A percentile compares a stretch with the other conserved stretches of the same genome.
These are phyloP conservation scores for Aphanomyces invadans DNA, from an alignment of 352 stramenopile genomes.

Conservation along the genomic window DNA sequence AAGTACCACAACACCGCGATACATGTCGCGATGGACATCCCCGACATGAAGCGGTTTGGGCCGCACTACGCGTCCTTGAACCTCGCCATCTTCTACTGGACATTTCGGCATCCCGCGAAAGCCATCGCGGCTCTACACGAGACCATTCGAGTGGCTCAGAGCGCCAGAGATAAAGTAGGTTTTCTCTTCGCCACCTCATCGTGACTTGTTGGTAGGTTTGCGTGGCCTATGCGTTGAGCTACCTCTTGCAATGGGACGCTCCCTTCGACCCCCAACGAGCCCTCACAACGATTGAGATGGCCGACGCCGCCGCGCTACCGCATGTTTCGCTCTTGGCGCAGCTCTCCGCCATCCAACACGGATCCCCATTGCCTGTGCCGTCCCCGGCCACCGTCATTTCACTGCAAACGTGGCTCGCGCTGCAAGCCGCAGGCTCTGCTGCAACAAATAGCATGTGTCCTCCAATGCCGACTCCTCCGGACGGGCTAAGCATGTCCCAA, in stretches of 20 bases:
- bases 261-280: not conserved
- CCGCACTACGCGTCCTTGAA: slow-evolving; percentile 22
- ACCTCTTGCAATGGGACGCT: slow-evolving; percentile 6
- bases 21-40: not conserved
- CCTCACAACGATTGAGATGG: not conserved
- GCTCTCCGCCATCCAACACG: not conserved
- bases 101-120: not conserved
- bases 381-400: not conserved
- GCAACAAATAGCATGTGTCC: too few species aligned
- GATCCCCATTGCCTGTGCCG: not conserved
- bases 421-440: not conserved
- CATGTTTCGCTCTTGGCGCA: not conserved
- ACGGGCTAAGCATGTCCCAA: too few species aligned
- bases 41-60: slow-evolving; percentile 9
- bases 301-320: not conserved
- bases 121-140: slow-evolving; percentile 14
- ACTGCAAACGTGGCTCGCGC: not conserved
- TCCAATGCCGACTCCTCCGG: too few species aligned
- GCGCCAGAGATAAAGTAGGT: not conserved
- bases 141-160: slow-evolving; percentile 17
- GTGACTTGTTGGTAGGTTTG: slow-evolving; percentile 15
- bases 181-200: not conserved
- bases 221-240: slow-evolving; percentile 15
- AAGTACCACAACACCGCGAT: slow-evolving; percentile 20
- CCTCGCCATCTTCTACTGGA: slow-evolving; percentile 11